Conservation (phyloP, 495 filamentous ascomycete genomes). For the Tuber indicum region DNA sequence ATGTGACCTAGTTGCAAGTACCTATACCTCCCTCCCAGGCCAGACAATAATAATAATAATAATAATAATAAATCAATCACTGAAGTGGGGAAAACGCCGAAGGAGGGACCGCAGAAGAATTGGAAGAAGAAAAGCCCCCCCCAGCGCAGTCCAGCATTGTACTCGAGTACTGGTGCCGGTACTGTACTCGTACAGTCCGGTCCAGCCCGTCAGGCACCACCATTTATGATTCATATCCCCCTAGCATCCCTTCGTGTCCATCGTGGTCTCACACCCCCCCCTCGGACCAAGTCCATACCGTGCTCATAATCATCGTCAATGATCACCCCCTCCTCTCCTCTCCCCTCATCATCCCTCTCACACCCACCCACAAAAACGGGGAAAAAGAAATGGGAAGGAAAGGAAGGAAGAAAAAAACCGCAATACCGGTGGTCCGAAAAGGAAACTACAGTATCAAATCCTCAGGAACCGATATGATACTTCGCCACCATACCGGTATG, state of each 20-base stretch:
- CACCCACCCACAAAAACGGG: not conserved
- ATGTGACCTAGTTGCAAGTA: not conserved
- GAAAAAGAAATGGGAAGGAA: not conserved
- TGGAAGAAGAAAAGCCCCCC: not conserved
- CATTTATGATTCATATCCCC: not conserved
- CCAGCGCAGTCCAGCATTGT: not conserved
- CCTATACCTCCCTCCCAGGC: not conserved
- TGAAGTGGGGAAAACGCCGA: not conserved
- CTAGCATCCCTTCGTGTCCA: not conserved
- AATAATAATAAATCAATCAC: not conserved
- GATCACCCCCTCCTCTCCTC: not conserved
- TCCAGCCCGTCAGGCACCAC: not conserved
- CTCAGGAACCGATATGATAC: not conserved
- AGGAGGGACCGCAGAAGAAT: not conserved
- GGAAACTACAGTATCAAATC: not conserved
- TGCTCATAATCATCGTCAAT: not conserved
- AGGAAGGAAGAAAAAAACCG: not conserved
- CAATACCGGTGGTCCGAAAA: not conserved
- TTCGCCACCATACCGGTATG: not conserved
- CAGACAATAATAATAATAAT: not conserved
- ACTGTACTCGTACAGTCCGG: not conserved
- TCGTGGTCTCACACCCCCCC: not conserved
- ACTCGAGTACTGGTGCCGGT: no score
- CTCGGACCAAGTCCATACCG: not conserved
- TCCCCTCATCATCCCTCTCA: not conserved